Evolutionary conservation across 768 basidiomycete species (phyloP), one percentile per base, ranked within the genome.

Genomic region (Leccinum obscurum): DNA sequence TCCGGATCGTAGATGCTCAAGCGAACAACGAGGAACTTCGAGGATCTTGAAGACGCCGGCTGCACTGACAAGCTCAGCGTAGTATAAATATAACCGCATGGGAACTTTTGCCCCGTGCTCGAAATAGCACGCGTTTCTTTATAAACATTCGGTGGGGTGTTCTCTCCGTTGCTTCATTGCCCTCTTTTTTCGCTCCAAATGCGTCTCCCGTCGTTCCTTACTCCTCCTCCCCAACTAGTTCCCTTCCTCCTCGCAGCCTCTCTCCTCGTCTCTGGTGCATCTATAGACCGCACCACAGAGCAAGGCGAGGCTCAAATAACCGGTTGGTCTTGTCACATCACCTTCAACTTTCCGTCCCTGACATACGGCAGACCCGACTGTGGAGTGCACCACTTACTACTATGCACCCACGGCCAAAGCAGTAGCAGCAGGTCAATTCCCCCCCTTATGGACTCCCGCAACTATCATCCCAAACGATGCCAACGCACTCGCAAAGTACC

Each of bases 301-400:
- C 68, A 69, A 13, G 72, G 68, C 20, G 80, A 78, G 61, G 74
- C 75, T 0, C 63, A 75, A 17, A 77, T 79, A n/a, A 64, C 67
- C 53, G 72, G 80, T 78, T 44, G 50, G 73, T 68, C 15, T 22
- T 4, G 22, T 22, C 20, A 48, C 3, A 6, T 9, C 30, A 4
- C 30, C 1, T 32, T 11, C 9, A 9, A n/a, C 14, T 17, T 0
- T 5, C 9, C 30, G 11, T 15, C 2, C 51, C 17, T 32, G 15
- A 14, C 15, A 32, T 20, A 52, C 30, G 17, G 30, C 63, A 79
- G 79, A 72, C 58, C 63, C 74, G 2, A 68, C 62, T 44, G 28
- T 50, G 39, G 82, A 83, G 61, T 85, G 84, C 62, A 63, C 74
- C 3, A 64, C 75, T 0, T 84, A 85, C 67, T 66, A 65, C 56